Conservation (phyloP, 2,329 filamentous ascomycete genomes). For the Fusarium sp. region DNA sequence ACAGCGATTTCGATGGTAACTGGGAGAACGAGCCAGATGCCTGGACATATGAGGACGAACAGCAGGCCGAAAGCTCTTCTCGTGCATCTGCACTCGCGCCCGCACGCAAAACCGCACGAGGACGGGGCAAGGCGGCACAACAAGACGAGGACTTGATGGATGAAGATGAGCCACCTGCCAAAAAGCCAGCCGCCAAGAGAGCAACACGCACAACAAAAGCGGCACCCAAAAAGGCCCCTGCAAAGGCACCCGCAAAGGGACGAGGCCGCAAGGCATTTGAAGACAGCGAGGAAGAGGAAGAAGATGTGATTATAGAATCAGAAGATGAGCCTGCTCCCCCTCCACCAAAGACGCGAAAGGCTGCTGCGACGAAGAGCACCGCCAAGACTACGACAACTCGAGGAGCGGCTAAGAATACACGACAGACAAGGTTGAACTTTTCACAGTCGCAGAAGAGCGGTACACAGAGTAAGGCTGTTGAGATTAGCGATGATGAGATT, state of each 20-base stretch:
- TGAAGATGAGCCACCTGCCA: conserved; percentile 59
- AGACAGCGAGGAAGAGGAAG: conserved; percentile 56
- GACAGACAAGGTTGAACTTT: conserved; percentile 51
- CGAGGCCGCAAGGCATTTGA: conserved; percentile 53
- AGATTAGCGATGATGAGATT: conserved; percentile 75
- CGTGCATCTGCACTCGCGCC: conserved; percentile 6
- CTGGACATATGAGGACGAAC: conserved; percentile 50
- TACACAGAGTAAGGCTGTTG: conserved; percentile 61
- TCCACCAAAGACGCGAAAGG: conserved; percentile 47
- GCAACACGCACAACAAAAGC: conserved; percentile 52
- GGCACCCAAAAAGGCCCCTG: conserved; percentile 59
- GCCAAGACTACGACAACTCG: conserved; percentile 27
- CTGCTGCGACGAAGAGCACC: conserved; percentile 34
- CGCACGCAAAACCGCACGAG: conserved; percentile 8
- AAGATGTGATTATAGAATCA: conserved; percentile 66
- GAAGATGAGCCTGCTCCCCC: conserved; percentile 57
- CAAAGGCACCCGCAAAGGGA: conserved; percentile 52
- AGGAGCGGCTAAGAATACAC: conserved; percentile 36
- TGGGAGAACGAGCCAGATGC: conserved; percentile 85
- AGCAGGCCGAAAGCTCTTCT: conserved; percentile 18
- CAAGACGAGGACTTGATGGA: conserved; percentile 49
- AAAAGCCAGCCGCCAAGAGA: conserved; percentile 47
- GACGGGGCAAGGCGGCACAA: conserved; percentile 37
- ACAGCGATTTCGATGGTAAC: conserved; percentile 86
- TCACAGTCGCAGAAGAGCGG: conserved; percentile 52